Base-by-base conservation (phyloP, 108 stramenopile genomes). In the Nitzschia inconspicua region DNA sequence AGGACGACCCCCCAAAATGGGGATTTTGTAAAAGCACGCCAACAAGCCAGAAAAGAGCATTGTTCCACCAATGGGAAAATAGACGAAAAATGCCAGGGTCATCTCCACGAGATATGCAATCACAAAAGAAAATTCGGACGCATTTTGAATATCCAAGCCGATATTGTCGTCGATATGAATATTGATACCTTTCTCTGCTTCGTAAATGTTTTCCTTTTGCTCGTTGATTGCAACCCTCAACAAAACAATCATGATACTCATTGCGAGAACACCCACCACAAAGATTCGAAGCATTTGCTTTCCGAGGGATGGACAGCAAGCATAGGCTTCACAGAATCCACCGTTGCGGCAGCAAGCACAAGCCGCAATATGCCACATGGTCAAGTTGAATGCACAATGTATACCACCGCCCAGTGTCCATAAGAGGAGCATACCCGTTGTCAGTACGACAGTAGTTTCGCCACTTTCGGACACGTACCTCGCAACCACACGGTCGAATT, bases 371-470 rank as follows among this genome's bases (percentile, higher is more conserved):
- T 84, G 74, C 93, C 93, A 94, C 7, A 88, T 75, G 8, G 57
- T 24, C 47, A 86, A 53, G 44, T 90, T 88, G 61, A 80, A 91
- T 8, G 47, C 16, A 5, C 84, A 72, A 65, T 94, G 88, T 4
- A 84, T 36, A 9, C 55, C 64, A 44, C 85, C 72, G 22, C 93
- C 93, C 0, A 89, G 44, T 8, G 93, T 90, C 84, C 87, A 88
- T 22, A 94, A 47, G 19, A 80, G 49, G 1, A 89, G 22, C 78
- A 84, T 79, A 7, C 87, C 68, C 20, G 68, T 70, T 14, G 68
- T 62, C 1, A 70, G 46, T 20, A 39, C 11, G 5, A 54, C 35
- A n/a, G 13, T 23, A 16, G 37, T 34, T 3, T 48, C 32, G 11
- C 35, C 47, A 51, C 34, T 43, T 4, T 59, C 49, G n/a, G 31